Conservation (phyloP, 2,329 filamentous ascomycete species). For the Cordyceps tenuipes region DNA sequence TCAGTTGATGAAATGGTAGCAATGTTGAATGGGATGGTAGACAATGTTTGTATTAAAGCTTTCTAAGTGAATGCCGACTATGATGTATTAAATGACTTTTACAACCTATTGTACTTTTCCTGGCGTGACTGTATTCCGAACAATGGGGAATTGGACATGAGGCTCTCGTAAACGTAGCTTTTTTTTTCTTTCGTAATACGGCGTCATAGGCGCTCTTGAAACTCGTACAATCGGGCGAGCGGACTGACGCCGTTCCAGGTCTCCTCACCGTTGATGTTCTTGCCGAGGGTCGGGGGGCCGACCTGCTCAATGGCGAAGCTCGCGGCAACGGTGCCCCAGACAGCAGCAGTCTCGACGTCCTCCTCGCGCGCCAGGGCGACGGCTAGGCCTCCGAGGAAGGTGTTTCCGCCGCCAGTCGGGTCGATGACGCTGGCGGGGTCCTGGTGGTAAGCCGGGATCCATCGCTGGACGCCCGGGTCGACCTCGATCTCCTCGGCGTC, state of each 20-base stretch:
- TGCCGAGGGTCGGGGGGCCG: slow-evolving; percentile 59
- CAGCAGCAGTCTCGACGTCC: slow-evolving; percentile 59
- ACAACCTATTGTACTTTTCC: neutral
- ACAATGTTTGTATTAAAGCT: slow-evolving; percentile 10
- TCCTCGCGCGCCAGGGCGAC: slow-evolving; percentile 53
- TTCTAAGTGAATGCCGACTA: slow-evolving; percentile 9
- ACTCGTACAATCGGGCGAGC: slow-evolving; percentile 43
- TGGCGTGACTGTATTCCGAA: neutral
- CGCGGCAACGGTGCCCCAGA: slow-evolving; percentile 74
- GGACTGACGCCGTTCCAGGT: slow-evolving; percentile 54
- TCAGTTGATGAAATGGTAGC: neutral
- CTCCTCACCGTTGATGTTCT: slow-evolving; percentile 38
- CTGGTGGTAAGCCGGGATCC: slow-evolving; percentile 71
- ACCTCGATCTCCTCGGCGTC: slow-evolving; percentile 52
- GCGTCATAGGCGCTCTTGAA: slow-evolving; percentile 32
- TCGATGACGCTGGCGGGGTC: slow-evolving; percentile 59
- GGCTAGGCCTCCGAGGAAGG: slow-evolving; percentile 61
- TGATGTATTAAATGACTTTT: slow-evolving; percentile 8
- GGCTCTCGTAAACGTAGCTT: neutral
- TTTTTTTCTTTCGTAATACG: neutral
- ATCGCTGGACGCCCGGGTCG: slow-evolving; percentile 57
- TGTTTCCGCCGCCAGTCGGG: slow-evolving; percentile 89
- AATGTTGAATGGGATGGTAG: neutral
- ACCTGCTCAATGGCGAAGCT: slow-evolving; percentile 94
- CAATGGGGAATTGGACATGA: neutral